phyloP scores from a whole-genome alignment of 2,329 filamentous ascomycete species.

The Botrytis byssoidea region DNA sequence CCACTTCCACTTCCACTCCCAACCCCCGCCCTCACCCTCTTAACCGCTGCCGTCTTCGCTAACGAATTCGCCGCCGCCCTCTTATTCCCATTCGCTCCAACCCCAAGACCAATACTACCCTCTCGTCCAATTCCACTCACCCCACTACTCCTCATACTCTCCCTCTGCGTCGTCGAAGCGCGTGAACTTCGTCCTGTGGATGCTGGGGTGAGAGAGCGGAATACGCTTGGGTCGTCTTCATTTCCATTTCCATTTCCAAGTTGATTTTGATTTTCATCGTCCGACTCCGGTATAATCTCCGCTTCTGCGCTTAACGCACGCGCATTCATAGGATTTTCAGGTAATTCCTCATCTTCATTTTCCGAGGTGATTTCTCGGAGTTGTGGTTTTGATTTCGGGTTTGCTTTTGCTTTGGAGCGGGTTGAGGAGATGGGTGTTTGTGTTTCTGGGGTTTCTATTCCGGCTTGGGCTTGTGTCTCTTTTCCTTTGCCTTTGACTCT shows the following conservation, averaged over 20 bases:
- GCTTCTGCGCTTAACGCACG: neutral
- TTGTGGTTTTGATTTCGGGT: conserved; percentile 4
- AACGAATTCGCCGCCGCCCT: conserved; percentile 30
- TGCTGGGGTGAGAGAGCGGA: neutral
- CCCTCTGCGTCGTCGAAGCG: neutral
- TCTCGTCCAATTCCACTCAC: no score
- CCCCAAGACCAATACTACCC: neutral
- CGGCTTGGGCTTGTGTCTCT: conserved; percentile 18
- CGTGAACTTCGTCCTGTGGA: neutral
- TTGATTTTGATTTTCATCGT: neutral
- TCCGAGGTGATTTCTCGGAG: conserved; percentile 13
- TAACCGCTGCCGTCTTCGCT: conserved; percentile 30
- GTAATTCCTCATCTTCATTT: conserved; percentile 10
- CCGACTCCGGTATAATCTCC: neutral
- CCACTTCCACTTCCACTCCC: conserved; percentile 1
- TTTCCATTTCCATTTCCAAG: neutral
- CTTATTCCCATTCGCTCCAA: conserved; percentile 23
- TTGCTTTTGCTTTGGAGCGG: neutral
- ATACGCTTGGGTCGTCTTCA: neutral
- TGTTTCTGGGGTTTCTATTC: neutral
- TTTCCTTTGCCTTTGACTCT: conserved; percentile 33
- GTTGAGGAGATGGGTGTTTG: neutral
- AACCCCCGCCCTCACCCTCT: conserved; percentile 30
- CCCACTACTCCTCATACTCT: neutral
- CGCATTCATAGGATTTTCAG: conserved; percentile 5